Percentiles rank a stretch among this genome's conserved stretches.
Evolutionary conservation across 2,329 filamentous ascomycete species (phyloP).

Genomic region (Colletotrichum horii): DNA sequence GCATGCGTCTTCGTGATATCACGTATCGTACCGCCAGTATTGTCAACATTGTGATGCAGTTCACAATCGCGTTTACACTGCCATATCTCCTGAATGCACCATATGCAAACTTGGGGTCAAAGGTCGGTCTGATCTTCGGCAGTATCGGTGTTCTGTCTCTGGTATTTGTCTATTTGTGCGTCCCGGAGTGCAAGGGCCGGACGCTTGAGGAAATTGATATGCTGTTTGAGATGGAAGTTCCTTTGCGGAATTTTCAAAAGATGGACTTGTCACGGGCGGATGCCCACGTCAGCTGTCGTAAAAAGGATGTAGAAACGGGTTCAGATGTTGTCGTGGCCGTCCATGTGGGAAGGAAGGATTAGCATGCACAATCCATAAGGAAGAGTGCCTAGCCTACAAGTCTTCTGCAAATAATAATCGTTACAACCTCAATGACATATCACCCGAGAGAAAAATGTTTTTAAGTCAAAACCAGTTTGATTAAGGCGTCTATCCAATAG

Average conservation of each 20-base stretch:
- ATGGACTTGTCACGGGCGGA: neutral
- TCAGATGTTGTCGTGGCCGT: neutral
- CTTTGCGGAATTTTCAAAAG: neutral
- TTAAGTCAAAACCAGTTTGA: neutral
- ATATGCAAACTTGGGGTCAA: conserved; percentile 35
- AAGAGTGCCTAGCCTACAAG: neutral
- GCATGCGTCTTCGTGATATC: conserved; percentile 33
- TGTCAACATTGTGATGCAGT: conserved; percentile 27
- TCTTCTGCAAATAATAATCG: no score
- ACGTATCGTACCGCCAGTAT: conserved; percentile 21
- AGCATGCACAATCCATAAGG: accelerated
- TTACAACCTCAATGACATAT: no score
- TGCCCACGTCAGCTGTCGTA: neutral
- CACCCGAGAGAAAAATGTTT: neutral
- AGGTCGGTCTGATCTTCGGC: conserved; percentile 7
- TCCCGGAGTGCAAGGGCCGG: conserved; percentile 62
- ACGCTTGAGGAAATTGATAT: conserved; percentile 77
- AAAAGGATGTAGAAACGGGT: neutral
- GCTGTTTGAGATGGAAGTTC: neutral
- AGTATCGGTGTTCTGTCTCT: neutral
- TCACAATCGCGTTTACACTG: conserved; percentile 37
- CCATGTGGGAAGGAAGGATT: neutral
- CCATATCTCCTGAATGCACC: conserved; percentile 41
- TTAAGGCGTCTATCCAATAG: conserved; percentile 10
- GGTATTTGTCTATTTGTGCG: conserved; percentile 27